Evolutionary conservation across 1,284 basidiomycete genomes (phyloP).

Genomic region (Pascua sp.): DNA sequence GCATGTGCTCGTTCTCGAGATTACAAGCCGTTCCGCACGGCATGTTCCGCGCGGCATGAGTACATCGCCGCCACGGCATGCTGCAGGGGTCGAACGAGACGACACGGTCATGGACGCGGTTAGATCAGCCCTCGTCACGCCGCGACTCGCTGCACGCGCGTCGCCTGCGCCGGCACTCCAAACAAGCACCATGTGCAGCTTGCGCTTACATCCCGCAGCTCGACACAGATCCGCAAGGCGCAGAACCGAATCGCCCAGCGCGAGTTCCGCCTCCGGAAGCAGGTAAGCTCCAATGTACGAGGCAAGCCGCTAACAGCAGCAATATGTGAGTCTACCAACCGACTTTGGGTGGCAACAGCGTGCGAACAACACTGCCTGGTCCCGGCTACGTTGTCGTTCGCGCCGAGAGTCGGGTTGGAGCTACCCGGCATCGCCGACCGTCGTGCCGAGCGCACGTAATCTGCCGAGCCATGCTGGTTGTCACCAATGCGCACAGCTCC

Average conservation of each 20-base stretch:
- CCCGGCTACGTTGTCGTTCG: too few species aligned
- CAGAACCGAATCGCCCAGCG: slow-evolving; percentile 91
- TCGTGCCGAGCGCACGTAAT: too few species aligned
- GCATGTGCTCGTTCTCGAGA: background rate
- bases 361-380: background rate
- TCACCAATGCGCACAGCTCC: too few species aligned
- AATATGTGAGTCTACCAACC: slow-evolving; percentile 34
- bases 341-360: background rate
- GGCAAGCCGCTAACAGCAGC: slow-evolving; percentile 20
- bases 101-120: background rate
- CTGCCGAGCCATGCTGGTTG: background rate
- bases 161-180: too few species aligned
- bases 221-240: slow-evolving; percentile 40
- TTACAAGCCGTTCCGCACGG: background rate
- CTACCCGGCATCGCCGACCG: too few species aligned
- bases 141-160: background rate
- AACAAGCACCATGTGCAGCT: background rate
- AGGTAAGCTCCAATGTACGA: slow-evolving; percentile 58
- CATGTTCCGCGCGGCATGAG: background rate
- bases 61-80: background rate
- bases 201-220: slow-evolving; percentile 19
- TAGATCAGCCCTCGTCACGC: background rate
- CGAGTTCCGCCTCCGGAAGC: slow-evolving; percentile 84
- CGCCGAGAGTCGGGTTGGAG: too few species aligned
- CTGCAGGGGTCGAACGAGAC: background rate